Evolutionary conservation across 2,329 filamentous ascomycete genomes (phyloP), one percentile per base, ranked within the genome.

Genomic region (Trichoderma cornu-damae): DNA sequence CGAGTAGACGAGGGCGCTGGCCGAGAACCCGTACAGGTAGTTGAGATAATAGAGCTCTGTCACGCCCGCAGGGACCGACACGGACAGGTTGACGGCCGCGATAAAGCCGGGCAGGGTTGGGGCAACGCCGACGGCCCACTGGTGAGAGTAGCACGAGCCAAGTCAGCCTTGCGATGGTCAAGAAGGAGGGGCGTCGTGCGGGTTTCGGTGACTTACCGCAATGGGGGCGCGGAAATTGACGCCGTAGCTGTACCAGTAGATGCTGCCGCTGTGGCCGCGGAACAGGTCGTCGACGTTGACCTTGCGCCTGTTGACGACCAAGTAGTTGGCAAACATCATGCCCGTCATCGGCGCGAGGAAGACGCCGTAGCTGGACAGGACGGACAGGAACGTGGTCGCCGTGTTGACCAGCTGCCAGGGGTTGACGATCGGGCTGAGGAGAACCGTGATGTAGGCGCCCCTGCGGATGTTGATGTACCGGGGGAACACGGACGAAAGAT

Each of bases 41-140:
- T 72, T 74, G 49, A 74, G 62, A 59, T 68, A 68, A 59, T 74
- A 75, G 1, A 75, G 62, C 57, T 75, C 69, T 0, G 60, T 75
- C 48, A 69, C 74, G 3, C 70, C 72, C 5, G 68, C 65, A 0
- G 70, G 63, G 0, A 77, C 67, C 0, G 40, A 61, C 5, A 74
- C 64, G 2, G 65, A 65, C 0, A 18, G n/a, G 47, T 74, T 70
- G 9, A 77, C 69, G 3, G 73, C 69, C 1, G 70, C 69, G 6
- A 77, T 64, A 58, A 78, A 76, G 11, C 75, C 75, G 0, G 76
- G 75, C 48, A 78, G 60, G 3, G 68, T 69, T 0, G 75, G 75
- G 0, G 64, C 67, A 3, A 74, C 70, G 4, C 73, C 74, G 18
- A 70, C 62, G 18, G 70, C 57, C 72, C 75, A 77, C 70, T 76